Evolutionary conservation across 768 basidiomycete species (phyloP).

Genomic region (Clavulina sp.): DNA sequence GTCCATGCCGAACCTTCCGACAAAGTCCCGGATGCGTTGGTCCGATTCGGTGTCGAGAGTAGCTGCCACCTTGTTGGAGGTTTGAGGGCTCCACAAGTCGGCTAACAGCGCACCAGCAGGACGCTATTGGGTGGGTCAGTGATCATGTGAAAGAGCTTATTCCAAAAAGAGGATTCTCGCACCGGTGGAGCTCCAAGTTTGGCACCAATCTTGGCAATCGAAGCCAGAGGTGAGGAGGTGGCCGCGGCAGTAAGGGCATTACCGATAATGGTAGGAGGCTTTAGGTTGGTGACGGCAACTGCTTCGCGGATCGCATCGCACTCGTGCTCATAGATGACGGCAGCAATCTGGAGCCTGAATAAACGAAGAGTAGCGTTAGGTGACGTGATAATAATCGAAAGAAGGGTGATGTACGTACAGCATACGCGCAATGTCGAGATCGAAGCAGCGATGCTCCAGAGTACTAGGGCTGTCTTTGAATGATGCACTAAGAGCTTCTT

Average conservation of each 20-base stretch:
- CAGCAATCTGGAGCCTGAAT: slow-evolving; percentile 11
- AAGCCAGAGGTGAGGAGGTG: too few species aligned
- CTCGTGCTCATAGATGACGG: slow-evolving; percentile 12
- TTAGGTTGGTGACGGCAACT: not conserved
- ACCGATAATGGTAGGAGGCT: too few species aligned
- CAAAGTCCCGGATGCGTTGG: not conserved
- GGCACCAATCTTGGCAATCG: too few species aligned
- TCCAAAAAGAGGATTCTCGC: too few species aligned
- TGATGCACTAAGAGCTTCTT: not conserved
- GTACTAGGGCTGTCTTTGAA: not conserved
- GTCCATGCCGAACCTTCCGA: slow-evolving; percentile 8
- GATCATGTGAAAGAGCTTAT: too few species aligned
- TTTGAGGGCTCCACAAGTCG: not conserved
- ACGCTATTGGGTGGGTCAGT: too few species aligned
- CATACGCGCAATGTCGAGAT: slow-evolving; percentile 13
- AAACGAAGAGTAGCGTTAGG: not conserved
- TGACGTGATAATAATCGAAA: not conserved
- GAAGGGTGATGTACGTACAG: slow-evolving; percentile 10
- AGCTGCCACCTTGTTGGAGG: not conserved
- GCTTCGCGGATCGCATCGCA: not conserved
- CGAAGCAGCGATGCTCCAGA: slow-evolving; percentile 1
- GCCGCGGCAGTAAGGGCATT: too few species aligned
- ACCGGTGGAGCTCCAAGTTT: too few species aligned
- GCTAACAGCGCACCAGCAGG: not conserved
- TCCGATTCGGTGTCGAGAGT: not conserved